Base-by-base conservation (phyloP, 106 monocot genomes). In the Acorus calamus region DNA sequence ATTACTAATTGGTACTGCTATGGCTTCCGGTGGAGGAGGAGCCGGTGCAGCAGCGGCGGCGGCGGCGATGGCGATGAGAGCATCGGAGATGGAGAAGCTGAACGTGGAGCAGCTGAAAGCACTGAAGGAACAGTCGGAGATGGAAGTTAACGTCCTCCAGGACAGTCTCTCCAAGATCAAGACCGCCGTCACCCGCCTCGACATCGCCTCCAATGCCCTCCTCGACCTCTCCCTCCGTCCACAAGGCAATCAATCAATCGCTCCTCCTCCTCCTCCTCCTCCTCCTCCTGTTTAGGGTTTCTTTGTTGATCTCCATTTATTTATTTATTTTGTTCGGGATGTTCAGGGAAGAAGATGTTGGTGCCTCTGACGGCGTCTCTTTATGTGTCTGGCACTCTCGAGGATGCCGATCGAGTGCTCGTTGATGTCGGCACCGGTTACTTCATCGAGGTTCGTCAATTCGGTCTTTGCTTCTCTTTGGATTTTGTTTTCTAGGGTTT, bases 381-480 rank as follows among this genome's bases (percentile, higher is more conserved):
- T 8, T 98, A 91, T 62, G 96, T 98, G 3, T 83, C 85, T 49
- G 96, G 96, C 49, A 81, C 75, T 8, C 88, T 98, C 0, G 91
- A 98, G 55, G 88, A 98, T 55, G 78, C 84, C 13, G 79, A 88
- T 10, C 85, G 79, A 46, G 96, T 98, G 28, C 84, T 98, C 50
- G 82, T 98, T 42, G 96, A 98, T 55, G 96, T 91, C 42, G 96
- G 96, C 49, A 98, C 96, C 5, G 96, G 96, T n/a, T 98, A 98
- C 77, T 98, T 91, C 73, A 81, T 98, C 54, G 91, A 98, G 96
- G 96, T 96, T n/a, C 28, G 28, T 28, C 28, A 1, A 28, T 28
- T 28, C 28, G 28, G 28, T 1, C 28, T 28, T 28, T 28, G 28
- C 28, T 28, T 28, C 28, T 28, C 28, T 28, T 28, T 28, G 28